phyloP scores from a whole-genome alignment of 805 yeast genomes.

The Yamadazyma sp. region DNA sequence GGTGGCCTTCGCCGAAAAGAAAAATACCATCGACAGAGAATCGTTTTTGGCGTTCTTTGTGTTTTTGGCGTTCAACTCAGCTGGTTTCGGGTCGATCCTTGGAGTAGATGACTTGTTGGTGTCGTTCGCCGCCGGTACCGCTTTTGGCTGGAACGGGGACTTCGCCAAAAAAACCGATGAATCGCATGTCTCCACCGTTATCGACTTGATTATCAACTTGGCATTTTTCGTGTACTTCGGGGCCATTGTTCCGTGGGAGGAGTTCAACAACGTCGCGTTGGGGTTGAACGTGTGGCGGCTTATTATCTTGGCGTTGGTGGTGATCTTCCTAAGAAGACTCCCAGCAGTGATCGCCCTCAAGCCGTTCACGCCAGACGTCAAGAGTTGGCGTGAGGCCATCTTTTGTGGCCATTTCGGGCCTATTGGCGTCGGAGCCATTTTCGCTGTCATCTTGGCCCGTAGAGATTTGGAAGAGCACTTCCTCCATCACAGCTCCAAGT shows the following conservation, averaged over 20 bases:
- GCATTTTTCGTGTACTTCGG: conserved; percentile 90
- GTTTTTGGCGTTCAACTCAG: conserved; percentile 77
- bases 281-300: conserved; percentile 81
- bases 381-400: conserved; percentile 90
- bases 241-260: conserved; percentile 85
- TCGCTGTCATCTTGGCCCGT: conserved; percentile 78
- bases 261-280: conserved; percentile 58
- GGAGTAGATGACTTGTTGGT: conserved; percentile 89
- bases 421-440: conserved; percentile 91
- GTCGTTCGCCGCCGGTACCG: conserved; percentile 90
- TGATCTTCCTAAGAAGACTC: conserved; percentile 72
- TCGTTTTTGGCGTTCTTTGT: conserved; percentile 84
- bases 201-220: conserved; percentile 78
- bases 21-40: conserved; percentile 77
- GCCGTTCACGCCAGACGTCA: conserved; percentile 81
- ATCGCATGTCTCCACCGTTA: conserved; percentile 85
- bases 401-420: conserved; percentile 97
- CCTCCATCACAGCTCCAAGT: conserved; percentile 57
- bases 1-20: conserved; percentile 70
- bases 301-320: conserved; percentile 68
- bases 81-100: conserved; percentile 84
- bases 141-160: conserved; percentile 93
- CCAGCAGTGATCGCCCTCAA: conserved; percentile 78
- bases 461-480: conserved; percentile 59
- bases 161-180: conserved; percentile 81